These are phyloP conservation scores for Phytophthora cactorum DNA, from an alignment of 352 stramenopile genomes.

Conservation along the genomic window DNA sequence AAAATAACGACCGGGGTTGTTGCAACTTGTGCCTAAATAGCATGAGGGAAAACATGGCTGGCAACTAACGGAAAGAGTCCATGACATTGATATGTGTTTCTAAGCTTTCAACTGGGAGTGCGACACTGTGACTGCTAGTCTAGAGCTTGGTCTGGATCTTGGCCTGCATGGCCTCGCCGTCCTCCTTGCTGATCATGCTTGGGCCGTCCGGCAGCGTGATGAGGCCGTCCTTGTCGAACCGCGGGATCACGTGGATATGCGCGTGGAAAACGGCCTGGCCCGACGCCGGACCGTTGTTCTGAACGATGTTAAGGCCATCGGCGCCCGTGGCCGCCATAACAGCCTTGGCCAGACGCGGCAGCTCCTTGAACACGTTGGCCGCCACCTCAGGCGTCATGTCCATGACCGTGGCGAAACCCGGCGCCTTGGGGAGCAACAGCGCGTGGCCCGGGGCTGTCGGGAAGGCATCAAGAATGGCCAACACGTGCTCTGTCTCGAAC, in stretches of 20 bases:
- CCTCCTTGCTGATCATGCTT: constrained; percentile 70
- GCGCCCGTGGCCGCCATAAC: constrained; percentile 75
- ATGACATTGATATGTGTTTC: background rate
- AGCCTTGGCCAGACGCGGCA: constrained; percentile 75
- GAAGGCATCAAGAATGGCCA: constrained; percentile 87
- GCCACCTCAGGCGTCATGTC: constrained; percentile 79
- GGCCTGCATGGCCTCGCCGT: constrained; percentile 58
- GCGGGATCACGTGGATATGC: constrained; percentile 84
- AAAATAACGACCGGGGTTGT: constrained; percentile 27
- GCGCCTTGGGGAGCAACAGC: constrained; percentile 76
- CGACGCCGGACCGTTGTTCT: constrained; percentile 77
- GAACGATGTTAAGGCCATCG: constrained; percentile 80
- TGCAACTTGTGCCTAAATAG: constrained; percentile 27
- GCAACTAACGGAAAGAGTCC: background rate
- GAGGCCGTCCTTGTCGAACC: constrained; percentile 66
- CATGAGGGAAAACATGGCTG: constrained; percentile 5
- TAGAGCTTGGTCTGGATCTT: constrained; percentile 85
- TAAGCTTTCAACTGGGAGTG: background rate
- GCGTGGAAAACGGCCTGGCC: constrained; percentile 83
- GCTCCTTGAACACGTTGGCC: constrained; percentile 73
- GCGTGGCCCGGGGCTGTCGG: constrained; percentile 68
- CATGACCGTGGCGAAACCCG: constrained; percentile 67
- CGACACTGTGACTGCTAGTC: constrained; percentile 1
- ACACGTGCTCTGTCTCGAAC: constrained; percentile 87
- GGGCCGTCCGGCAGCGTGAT: constrained; percentile 58